A percentile compares a stretch with the other conserved stretches of the same genome.
phyloP scores from a whole-genome alignment of 345 rosid species.

The Euphorbia peplus region DNA sequence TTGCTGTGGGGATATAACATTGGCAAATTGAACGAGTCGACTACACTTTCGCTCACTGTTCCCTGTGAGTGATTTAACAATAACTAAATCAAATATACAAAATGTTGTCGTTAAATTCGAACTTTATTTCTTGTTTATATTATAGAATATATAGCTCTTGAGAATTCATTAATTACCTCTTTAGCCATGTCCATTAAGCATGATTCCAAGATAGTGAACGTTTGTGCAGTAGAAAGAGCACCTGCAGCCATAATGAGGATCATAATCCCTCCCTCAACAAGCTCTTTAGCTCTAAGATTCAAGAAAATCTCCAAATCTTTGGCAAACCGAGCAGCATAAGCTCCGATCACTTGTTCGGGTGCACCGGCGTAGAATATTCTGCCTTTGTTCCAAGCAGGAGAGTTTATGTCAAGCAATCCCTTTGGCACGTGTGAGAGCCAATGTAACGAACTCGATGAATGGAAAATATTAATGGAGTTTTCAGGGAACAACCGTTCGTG shows the following conservation, averaged over 20 bases:
- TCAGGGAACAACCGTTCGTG: conserved; percentile 5
- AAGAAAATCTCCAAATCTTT: conserved; percentile 38
- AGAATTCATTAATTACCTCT: no score
- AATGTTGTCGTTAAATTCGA: no score
- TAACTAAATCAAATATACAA: no score
- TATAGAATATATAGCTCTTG: no score
- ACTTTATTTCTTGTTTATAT: no score
- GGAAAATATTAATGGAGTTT: conserved; percentile 2
- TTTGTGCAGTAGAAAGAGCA: conserved; percentile 21
- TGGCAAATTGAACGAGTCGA: conserved; percentile 12
- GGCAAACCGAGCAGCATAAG: conserved; percentile 32
- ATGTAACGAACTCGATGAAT: conserved; percentile 4
- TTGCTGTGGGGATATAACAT: not conserved
- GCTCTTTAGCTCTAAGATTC: conserved; percentile 39
- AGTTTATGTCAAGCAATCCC: conserved; percentile 9
- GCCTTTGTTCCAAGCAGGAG: conserved; percentile 41
- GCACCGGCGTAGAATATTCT: conserved; percentile 37
- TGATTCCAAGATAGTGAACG: conserved; percentile 27
- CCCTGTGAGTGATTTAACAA: no score
- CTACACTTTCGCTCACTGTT: not conserved
- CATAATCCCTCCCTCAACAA: conserved; percentile 33
- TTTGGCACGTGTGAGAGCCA: conserved; percentile 10
- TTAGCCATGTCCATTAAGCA: conserved; percentile 40
- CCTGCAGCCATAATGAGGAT: conserved; percentile 27
- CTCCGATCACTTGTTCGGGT: conserved; percentile 26